Conservation (phyloP, 192 early-diverging fungal genomes). For the Ramicandelaber brevisporus region DNA sequence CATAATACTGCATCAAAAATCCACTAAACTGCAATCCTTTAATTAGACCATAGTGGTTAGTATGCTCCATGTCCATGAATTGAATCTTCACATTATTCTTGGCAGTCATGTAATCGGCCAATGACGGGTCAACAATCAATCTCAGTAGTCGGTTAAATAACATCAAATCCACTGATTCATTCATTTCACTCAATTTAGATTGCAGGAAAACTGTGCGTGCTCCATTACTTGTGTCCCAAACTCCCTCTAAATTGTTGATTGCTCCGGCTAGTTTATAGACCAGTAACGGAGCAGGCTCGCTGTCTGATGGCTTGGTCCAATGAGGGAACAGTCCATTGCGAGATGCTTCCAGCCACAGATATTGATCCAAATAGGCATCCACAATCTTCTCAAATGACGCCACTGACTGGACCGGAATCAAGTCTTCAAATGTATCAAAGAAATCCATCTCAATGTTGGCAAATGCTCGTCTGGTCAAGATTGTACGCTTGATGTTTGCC, state of each 20-base stretch:
- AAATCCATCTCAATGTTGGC: constrained; percentile 99
- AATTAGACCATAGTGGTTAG: constrained; percentile 89
- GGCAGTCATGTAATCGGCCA: constrained; percentile 99
- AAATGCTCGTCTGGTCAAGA: constrained; percentile 94
- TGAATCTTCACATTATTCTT: constrained; percentile 96
- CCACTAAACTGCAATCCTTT: constrained; percentile 93
- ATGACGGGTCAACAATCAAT: constrained; percentile 92
- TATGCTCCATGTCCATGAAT: constrained; percentile 99
- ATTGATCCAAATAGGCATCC: constrained; percentile 96
- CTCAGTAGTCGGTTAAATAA: constrained; percentile 79
- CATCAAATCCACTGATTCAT: constrained; percentile 95
- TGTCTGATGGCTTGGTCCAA: constrained; percentile 97
- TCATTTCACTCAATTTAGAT: constrained; percentile 71
- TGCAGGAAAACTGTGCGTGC: constrained; percentile 95
- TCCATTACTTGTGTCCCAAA: constrained; percentile 78
- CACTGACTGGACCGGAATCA: constrained; percentile 92
- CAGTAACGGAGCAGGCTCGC: constrained; percentile 87
- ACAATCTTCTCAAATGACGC: constrained; percentile 99
- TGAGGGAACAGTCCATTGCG: constrained; percentile 91
- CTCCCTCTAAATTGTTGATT: constrained; percentile 87
- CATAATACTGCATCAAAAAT: constrained; percentile 98
- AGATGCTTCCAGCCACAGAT: constrained; percentile 97
- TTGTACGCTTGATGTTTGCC: constrained; percentile 74
- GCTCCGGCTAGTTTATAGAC: constrained; percentile 98
- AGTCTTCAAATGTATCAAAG: constrained; percentile 92